Base-by-base conservation (phyloP, 2,329 filamentous ascomycete genomes). In the Arthrobotrys megalospora region DNA sequence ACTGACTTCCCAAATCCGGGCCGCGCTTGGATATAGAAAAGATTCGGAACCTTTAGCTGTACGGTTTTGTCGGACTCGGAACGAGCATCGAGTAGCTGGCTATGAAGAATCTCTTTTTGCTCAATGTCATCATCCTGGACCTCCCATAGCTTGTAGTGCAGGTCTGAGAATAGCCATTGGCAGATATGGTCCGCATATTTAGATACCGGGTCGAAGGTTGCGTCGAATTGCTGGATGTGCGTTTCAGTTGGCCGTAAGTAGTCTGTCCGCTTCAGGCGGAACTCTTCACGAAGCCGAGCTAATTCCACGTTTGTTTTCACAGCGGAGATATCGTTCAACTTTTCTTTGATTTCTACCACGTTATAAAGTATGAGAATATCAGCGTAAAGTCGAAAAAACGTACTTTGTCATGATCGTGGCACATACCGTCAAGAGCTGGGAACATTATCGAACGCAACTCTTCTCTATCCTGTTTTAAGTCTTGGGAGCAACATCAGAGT, bases 1-100 rank as follows among this genome's bases (percentile, higher is more conserved):
- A 78, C 75, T 12, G 75, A 78, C n/a, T 78, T 78, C 8, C 75
- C 75, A 28, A 78, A 78, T 1, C 75, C 75, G 0, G 75, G 67
- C 12, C 75, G 66, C 5, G 67, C 75, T 34, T 72, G 66, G 11
- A 78, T 41, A 55, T 78, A 78, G 36, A 78, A 67, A 7, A 78
- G n/a, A 11, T 66, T 78, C 2, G 75, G 67, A 45, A 67, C 21
- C 10, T 14, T 21, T 3, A 58, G 4, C 11, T 28, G 10, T 8
- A 43, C 55, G 8, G 34, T 24, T 36, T 60, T 52, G 2, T 38
- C 45, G 4, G 32, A 3, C 14, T 28, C 45, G 16, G 50, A 36
- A 6, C 7, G 34, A 12, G 41, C 11, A 11, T 67, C 43, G n/a
- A 43, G 16, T 21, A 72, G n/a, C 24, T 72, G 36, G 11, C 45